Conservation (phyloP, 495 filamentous ascomycete species). For the Aspergillus bertholletiae region DNA sequence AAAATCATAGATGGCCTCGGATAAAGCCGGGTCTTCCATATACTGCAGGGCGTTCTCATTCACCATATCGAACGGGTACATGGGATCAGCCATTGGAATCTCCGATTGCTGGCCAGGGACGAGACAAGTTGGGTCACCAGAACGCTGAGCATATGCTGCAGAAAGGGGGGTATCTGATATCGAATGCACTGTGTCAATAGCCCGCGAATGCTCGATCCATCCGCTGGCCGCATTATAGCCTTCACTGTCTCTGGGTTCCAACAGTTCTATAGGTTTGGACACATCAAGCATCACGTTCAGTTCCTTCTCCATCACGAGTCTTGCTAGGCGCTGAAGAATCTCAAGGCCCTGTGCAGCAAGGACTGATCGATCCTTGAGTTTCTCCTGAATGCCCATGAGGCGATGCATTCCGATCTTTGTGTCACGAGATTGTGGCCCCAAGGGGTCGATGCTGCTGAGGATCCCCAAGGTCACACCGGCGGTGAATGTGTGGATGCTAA, state of each 20-base stretch:
- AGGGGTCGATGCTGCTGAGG: constrained; percentile 23
- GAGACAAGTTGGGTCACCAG: not conserved
- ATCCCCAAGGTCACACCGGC: constrained; percentile 25
- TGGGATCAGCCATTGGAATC: not conserved
- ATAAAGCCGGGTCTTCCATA: constrained; percentile 9
- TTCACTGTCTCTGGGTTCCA: too few species aligned
- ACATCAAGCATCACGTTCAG: constrained; percentile 20
- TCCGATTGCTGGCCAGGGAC: not conserved
- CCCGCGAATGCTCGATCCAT: not conserved
- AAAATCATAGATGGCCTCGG: constrained; percentile 9
- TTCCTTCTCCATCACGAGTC: constrained; percentile 29
- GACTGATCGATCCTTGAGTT: constrained; percentile 17
- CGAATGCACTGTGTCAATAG: not conserved
- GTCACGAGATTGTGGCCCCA: constrained; percentile 12
- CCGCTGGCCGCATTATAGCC: not conserved
- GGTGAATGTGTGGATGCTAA: constrained; percentile 30
- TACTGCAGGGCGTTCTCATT: not conserved
- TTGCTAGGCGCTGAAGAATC: constrained; percentile 21
- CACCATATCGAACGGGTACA: not conserved
- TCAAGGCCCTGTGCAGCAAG: constrained; percentile 23
- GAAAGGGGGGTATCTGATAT: not conserved
- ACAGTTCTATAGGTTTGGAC: not conserved
- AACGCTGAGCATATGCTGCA: not conserved
- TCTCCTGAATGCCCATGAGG: constrained; percentile 19
- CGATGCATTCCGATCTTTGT: constrained; percentile 20